phyloP scores from a whole-genome alignment of 78 protist genomes.

The Chrysochromulina tobinii region DNA sequence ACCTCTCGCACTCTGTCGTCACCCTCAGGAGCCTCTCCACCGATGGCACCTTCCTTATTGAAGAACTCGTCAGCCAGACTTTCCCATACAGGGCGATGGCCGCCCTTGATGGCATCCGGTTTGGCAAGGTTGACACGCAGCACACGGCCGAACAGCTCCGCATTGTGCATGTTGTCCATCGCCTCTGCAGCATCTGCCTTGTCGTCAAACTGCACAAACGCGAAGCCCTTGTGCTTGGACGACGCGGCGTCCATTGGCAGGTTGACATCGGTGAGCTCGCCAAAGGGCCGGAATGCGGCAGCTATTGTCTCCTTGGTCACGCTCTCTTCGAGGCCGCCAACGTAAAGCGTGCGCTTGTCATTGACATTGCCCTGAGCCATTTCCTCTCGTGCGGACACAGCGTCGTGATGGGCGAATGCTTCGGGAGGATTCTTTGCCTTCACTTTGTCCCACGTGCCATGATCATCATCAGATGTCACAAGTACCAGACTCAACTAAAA shows the following conservation, averaged over 20 bases:
- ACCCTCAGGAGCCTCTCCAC: too few species aligned
- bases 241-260: slow-evolving; percentile 61
- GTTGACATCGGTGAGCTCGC: slow-evolving; percentile 65
- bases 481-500: too few species aligned
- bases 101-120: neutral
- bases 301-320: slow-evolving; percentile 45
- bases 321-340: slow-evolving; percentile 78
- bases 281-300: slow-evolving; percentile 86
- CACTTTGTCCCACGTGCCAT: too few species aligned
- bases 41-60: neutral
- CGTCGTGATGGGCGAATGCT: too few species aligned
- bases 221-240: slow-evolving; percentile 74
- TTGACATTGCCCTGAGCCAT: neutral
- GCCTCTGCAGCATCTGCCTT: slow-evolving; percentile 81
- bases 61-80: neutral
- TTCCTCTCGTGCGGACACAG: too few species aligned
- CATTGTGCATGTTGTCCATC: slow-evolving; percentile 83
- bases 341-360: neutral
- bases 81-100: neutral
- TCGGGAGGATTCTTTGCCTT: too few species aligned
- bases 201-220: slow-evolving; percentile 76
- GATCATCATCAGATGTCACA: too few species aligned
- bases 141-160: slow-evolving; percentile 83
- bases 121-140: slow-evolving; percentile 60
- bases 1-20: too few species aligned